Conservation (phyloP, 371 early-diverging fungal genomes). For the Mucor saturninus region DNA sequence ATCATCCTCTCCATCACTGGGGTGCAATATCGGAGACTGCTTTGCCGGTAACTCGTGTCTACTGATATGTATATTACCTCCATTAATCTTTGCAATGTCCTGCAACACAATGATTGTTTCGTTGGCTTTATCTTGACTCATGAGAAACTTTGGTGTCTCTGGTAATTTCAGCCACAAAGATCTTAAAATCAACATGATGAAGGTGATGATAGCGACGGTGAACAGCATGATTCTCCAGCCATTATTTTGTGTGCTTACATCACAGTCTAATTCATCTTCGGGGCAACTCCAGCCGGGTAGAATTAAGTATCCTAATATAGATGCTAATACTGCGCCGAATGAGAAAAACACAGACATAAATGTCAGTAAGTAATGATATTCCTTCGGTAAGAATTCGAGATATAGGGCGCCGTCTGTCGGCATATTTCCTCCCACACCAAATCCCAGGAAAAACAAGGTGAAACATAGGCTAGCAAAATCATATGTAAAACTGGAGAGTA, state of each 20-base stretch:
- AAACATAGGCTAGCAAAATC: constrained; percentile 68
- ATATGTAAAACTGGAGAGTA: constrained; percentile 70
- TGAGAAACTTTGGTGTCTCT: constrained; percentile 83
- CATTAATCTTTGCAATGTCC: constrained; percentile 78
- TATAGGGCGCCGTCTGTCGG: constrained; percentile 88
- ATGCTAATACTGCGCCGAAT: constrained; percentile 79
- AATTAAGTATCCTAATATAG: constrained; percentile 66
- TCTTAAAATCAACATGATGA: constrained; percentile 73
- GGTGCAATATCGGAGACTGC: not conserved
- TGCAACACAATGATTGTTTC: constrained; percentile 78
- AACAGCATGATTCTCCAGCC: constrained; percentile 82
- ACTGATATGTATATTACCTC: constrained; percentile 41
- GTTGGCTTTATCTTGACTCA: constrained; percentile 67
- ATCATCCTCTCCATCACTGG: constrained; percentile 7
- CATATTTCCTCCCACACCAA: constrained; percentile 90
- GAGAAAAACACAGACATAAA: constrained; percentile 88
- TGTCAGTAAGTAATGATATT: constrained; percentile 80
- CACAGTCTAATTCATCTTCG: constrained; percentile 49
- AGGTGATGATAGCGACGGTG: constrained; percentile 59
- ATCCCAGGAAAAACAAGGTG: constrained; percentile 71
- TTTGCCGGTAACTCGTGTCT: constrained; percentile 33
- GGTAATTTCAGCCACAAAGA: constrained; percentile 69
- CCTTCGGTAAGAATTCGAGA: constrained; percentile 82
- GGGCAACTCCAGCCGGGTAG: constrained; percentile 74
- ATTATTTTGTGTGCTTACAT: constrained; percentile 61